Percentiles rank a stretch among this genome's conserved stretches.
Conservation (phyloP, 352 stramenopile species). For the Phytophthora cryptogea region DNA sequence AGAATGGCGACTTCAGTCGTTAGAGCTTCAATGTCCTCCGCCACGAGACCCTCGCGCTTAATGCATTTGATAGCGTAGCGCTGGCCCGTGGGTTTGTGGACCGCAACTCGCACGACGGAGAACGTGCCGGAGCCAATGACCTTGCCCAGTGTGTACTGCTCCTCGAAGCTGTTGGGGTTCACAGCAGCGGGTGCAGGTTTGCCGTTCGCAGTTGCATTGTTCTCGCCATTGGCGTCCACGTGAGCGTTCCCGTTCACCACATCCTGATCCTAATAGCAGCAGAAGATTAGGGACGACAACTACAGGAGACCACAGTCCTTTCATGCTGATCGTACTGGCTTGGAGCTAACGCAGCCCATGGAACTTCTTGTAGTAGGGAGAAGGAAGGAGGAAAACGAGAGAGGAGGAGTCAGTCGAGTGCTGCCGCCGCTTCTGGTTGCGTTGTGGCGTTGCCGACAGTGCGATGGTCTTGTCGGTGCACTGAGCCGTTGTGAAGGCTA, state of each 20-base stretch:
- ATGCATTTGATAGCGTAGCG: conserved; percentile 94
- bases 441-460: conserved; percentile 33
- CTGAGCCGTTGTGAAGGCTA: conserved; percentile 19
- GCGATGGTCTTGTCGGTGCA: neutral
- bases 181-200: conserved; percentile 28
- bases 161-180: conserved; percentile 79
- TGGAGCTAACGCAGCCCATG: conserved; percentile 83
- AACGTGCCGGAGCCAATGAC: conserved; percentile 91
- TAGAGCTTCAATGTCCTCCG: conserved; percentile 86
- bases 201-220: conserved; percentile 21
- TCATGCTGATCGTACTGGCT: conserved; percentile 48
- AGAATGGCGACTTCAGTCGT: conserved; percentile 87
- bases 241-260: conserved; percentile 50
- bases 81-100: conserved; percentile 82
- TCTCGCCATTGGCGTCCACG: conserved; percentile 41
- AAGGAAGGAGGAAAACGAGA: neutral
- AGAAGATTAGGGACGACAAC: conserved; percentile 2
- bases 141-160: conserved; percentile 87
- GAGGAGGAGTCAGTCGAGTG: conserved; percentile 29
- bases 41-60: conserved; percentile 85
- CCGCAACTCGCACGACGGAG: conserved; percentile 86
- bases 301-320: neutral
- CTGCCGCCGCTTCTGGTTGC: conserved; percentile 32
- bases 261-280: conserved; percentile 38
- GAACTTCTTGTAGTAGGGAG: conserved; percentile 12